Percentiles rank a stretch among this genome's conserved stretches.
Conservation (phyloP, 306 rosid genomes). For the Dryas drummondii region DNA sequence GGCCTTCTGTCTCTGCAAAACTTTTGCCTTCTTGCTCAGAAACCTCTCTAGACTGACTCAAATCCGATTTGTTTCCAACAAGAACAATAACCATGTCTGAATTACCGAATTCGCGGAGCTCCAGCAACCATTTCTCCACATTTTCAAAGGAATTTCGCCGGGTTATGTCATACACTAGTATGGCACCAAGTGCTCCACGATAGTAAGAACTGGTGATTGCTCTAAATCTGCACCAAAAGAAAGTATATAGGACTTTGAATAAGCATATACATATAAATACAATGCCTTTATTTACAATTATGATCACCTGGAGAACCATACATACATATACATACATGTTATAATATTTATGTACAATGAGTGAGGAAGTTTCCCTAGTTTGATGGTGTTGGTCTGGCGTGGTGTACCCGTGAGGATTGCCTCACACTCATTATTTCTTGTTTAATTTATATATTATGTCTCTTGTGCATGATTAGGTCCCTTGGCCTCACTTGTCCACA, state of each 20-base stretch:
- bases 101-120: conserved; percentile 63
- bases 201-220: conserved; percentile 96
- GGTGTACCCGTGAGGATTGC: not conserved
- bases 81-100: conserved; percentile 73
- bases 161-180: conserved; percentile 81
- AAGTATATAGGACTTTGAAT: too few relatives aligned
- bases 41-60: conserved; percentile 64
- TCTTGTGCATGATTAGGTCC: not conserved
- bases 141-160: conserved; percentile 47
- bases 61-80: conserved; percentile 75
- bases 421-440: not conserved
- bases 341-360: too few relatives aligned
- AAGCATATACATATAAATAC: too few relatives aligned
- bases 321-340: too few relatives aligned
- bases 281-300: too few relatives aligned
- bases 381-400: not conserved
- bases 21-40: conserved; percentile 58
- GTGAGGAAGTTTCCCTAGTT: not conserved
- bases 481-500: not conserved
- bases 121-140: conserved; percentile 67
- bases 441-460: not conserved
- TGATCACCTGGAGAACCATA: too few relatives aligned
- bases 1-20: conserved; percentile 61
- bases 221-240: conserved; percentile 54
- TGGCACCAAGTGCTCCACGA: conserved; percentile 88